phyloP scores from a whole-genome alignment of 1,284 basidiomycete species.

The Papiliotrema flavescens region DNA sequence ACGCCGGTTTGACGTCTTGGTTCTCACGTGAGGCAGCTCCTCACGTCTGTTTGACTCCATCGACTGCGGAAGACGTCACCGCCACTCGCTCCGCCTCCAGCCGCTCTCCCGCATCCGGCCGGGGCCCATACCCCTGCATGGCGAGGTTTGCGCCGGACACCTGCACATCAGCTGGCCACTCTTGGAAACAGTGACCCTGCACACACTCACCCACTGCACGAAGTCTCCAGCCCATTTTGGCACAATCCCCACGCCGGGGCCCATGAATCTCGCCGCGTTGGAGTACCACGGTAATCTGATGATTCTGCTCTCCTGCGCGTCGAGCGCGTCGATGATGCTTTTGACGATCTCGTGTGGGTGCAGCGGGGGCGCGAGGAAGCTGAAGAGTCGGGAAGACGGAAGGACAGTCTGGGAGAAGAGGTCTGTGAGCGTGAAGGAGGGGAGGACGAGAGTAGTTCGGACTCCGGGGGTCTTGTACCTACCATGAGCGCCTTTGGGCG shows the following conservation, averaged over 20 bases:
- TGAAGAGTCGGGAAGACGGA: constrained; percentile 56
- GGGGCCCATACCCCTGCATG: constrained; percentile 38
- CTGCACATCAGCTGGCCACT: constrained; percentile 10
- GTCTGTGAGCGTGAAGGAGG: constrained; percentile 69
- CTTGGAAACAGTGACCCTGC: not conserved
- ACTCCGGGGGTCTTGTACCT: constrained; percentile 70
- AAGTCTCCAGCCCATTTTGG: constrained; percentile 37
- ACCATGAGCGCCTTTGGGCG: constrained; percentile 5
- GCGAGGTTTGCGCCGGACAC: constrained; percentile 35
- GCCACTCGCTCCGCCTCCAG: constrained; percentile 6
- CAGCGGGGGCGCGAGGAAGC: constrained; percentile 71
- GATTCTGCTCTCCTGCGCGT: constrained; percentile 67
- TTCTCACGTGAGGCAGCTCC: too few relatives aligned
- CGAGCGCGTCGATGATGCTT: constrained; percentile 70
- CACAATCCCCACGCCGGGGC: constrained; percentile 30
- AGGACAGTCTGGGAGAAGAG: constrained; percentile 64
- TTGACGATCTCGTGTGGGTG: constrained; percentile 72
- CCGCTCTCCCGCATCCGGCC: constrained; percentile 33
- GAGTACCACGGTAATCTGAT: constrained; percentile 61
- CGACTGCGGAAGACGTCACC: not conserved
- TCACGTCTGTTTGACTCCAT: too few relatives aligned
- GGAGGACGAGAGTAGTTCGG: constrained; percentile 73
- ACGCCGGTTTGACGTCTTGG: too few relatives aligned
- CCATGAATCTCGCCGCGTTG: constrained; percentile 30
- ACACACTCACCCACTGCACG: constrained; percentile 37